Base-by-base conservation (phyloP, 2,329 filamentous ascomycete species). In the Aspergillus clavatus region DNA sequence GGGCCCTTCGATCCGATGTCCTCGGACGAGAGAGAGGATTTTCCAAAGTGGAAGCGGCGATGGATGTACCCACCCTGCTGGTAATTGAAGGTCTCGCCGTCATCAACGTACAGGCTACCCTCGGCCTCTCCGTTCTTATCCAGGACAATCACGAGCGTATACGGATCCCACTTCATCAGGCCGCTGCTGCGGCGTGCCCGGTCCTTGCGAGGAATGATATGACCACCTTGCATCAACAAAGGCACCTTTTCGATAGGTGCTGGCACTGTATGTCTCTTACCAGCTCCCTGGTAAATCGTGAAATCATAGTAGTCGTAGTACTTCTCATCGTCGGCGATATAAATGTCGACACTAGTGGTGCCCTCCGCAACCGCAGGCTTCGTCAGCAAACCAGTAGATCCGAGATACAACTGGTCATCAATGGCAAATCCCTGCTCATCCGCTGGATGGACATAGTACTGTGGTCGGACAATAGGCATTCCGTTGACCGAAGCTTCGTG, bases 271-370 rank as follows among this genome's bases (percentile, higher is more conserved):
- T 88, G 75, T 29, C 72, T 73, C 65, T 85, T 84, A 52, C 87
- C 86, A 51, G 83, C 82, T 19, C 84, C 79, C 18, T 83, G 83
- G 61, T 94, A 82, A 35, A 81, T 73, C 33, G 84, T 81, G 71
- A 89, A 96, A 58, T 88, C 88, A 63, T 93, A 94, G 73, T 98
- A 98, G 69, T 97, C 87, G 61, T 90, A 98, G 69, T 98, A 97
- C 42, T 86, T 79, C 67, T 94, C 87, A 47, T 85, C 80, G 56
- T 97, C 91, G 1, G 90, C 85, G 43, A 98, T 81, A 71, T 94
- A 96, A 46, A 98, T 80, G 16, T 89, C 83, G 0, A 84, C 82
- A 16, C 80, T 82, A 14, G 79, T 78, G 38, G 84, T 82, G 52
- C 83, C 86, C 68, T 95, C 82, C 19, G 83, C 80, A 1, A 89